Percentiles rank a stretch among this genome's conserved stretches.
Evolutionary conservation across 2,329 filamentous ascomycete species (phyloP).

Genomic region (Onygena corvina): DNA sequence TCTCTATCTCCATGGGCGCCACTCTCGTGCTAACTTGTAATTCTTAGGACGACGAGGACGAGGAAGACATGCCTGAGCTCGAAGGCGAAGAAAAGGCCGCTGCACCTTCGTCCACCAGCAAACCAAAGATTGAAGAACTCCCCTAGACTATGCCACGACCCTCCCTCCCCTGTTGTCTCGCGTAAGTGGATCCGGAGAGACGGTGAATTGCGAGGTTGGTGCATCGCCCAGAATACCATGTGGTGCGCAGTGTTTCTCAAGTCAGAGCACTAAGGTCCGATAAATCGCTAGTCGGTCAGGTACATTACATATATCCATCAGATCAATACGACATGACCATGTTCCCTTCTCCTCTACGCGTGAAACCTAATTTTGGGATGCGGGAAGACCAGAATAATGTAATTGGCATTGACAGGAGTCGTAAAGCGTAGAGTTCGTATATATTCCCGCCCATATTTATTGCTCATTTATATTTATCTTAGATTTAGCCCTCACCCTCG

Average conservation of each 20-base stretch:
- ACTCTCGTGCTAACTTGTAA: background rate
- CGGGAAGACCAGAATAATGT: too few species aligned
- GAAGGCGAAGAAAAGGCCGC: slow-evolving; percentile 43
- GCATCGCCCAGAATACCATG: too few species aligned
- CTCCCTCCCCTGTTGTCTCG: background rate
- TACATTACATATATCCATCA: too few species aligned
- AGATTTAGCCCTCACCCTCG: background rate
- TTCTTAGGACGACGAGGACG: slow-evolving; percentile 32
- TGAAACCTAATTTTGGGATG: too few species aligned
- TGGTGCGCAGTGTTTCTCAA: too few species aligned
- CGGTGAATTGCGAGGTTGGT: too few species aligned
- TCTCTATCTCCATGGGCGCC: background rate
- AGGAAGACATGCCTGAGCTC: slow-evolving; percentile 77
- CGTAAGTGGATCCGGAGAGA: too few species aligned
- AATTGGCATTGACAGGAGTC: background rate
- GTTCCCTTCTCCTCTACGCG: too few species aligned
- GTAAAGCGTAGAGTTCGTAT: background rate
- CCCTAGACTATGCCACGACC: slow-evolving; percentile 7
- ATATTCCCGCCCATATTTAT: background rate
- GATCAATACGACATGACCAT: too few species aligned
- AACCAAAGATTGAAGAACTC: slow-evolving; percentile 25
- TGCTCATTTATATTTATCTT: background rate
- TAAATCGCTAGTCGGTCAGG: too few species aligned
- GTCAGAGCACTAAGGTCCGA: too few species aligned
- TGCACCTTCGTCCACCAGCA: slow-evolving; percentile 27